phyloP scores from a whole-genome alignment of 2,329 filamentous ascomycete genomes.

The Phialophora chinensis region DNA sequence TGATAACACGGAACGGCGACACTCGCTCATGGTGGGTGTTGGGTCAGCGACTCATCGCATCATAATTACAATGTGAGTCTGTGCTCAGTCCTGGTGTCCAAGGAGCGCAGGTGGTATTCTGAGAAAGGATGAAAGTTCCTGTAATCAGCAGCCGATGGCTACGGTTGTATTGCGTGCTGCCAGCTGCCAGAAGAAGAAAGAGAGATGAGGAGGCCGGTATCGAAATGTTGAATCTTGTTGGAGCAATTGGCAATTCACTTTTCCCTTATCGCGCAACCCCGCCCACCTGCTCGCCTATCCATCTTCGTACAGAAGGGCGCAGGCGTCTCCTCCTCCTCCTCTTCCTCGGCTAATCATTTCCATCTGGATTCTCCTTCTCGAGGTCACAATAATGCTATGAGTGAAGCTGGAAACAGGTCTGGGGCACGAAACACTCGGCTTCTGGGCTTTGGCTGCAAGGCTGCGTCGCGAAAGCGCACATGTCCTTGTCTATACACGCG shows the following conservation, averaged over 20 bases:
- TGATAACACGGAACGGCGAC: constrained; percentile 40
- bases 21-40: constrained; percentile 37
- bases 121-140: not conserved
- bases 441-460: constrained; percentile 28
- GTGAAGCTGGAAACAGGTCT: constrained; percentile 7
- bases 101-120: too few species aligned
- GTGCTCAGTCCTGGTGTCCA: not conserved
- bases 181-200: constrained; percentile 7
- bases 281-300: constrained; percentile 5
- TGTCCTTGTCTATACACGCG: constrained; percentile 29
- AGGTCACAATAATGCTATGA: constrained; percentile 1
- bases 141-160: constrained; percentile 4
- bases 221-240: not conserved
- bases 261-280: constrained; percentile 15
- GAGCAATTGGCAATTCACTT: not conserved
- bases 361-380: constrained; percentile 4
- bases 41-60: not conserved
- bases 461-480: constrained; percentile 34
- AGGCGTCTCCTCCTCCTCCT: not conserved
- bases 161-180: not conserved
- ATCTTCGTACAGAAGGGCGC: constrained; percentile 7
- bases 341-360: constrained; percentile 18
- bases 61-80: not conserved
- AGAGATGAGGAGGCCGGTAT: constrained; percentile 4
- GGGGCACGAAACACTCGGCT: not conserved